Evolutionary conservation across 192 early-diverging fungal species (phyloP).

Genomic region (Linnemannia exigua): DNA sequence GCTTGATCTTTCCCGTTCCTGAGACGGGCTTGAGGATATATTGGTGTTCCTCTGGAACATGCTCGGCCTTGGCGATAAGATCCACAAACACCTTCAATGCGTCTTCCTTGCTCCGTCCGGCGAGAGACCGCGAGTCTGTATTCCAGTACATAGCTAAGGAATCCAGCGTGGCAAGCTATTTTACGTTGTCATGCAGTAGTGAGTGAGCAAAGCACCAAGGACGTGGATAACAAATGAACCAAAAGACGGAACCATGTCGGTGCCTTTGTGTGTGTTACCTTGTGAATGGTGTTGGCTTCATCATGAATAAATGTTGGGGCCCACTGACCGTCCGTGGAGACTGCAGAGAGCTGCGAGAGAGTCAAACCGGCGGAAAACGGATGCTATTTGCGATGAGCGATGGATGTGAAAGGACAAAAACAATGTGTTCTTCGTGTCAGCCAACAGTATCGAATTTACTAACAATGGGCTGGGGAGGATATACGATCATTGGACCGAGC

Average conservation of each 20-base stretch:
- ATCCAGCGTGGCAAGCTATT: constrained; percentile 69
- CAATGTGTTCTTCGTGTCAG: background rate
- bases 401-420: background rate
- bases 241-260: background rate
- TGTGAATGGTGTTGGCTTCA: constrained; percentile 85
- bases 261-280: constrained; percentile 65
- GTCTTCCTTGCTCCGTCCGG: constrained; percentile 63
- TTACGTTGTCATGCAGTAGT: background rate
- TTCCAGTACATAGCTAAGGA: constrained; percentile 93
- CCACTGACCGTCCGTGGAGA: constrained; percentile 92
- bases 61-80: constrained; percentile 72
- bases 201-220: constrained; percentile 11
- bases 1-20: constrained; percentile 83
- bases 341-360: constrained; percentile 89
- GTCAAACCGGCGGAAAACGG: constrained; percentile 93
- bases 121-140: constrained; percentile 76
- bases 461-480: background rate
- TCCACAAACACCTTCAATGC: constrained; percentile 61
- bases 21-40: constrained; percentile 95
- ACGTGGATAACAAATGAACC: background rate
- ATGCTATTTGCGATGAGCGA: constrained; percentile 50
- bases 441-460: constrained; percentile 8
- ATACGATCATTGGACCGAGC: background rate
- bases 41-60: constrained; percentile 74
- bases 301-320: constrained; percentile 84